Conservation (phyloP, 164 flowering plant genomes). For the Nelumbo lutea region DNA sequence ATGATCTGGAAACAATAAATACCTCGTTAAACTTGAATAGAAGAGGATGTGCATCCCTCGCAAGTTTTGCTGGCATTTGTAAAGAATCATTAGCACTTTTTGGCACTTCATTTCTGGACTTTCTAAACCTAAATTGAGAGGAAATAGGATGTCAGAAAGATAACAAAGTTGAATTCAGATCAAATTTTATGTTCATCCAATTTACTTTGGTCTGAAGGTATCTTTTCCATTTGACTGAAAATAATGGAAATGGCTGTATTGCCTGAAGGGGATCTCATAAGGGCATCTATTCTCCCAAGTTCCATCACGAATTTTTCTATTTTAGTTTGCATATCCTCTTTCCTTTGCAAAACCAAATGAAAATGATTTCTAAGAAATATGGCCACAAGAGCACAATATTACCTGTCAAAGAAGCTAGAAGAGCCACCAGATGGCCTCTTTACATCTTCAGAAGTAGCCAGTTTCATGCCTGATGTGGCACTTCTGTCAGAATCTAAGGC, state of each 20-base stretch:
- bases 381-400: constrained; percentile 3
- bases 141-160: not conserved
- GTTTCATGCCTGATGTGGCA: constrained; percentile 16
- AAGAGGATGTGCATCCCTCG: constrained; percentile 67
- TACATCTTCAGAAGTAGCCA: constrained; percentile 25
- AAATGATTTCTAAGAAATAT: not conserved
- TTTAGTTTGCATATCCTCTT: too few relatives aligned
- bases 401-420: constrained; percentile 80
- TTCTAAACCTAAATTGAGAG: constrained; percentile 56
- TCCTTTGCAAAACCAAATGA: too few relatives aligned
- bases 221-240: too few relatives aligned
- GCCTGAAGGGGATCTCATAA: too few relatives aligned
- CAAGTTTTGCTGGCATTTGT: constrained; percentile 36
- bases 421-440: constrained; percentile 43
- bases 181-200: too few relatives aligned
- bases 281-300: too few relatives aligned
- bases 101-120: constrained; percentile 36
- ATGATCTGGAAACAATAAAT: constrained; percentile 3
- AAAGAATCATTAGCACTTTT: constrained; percentile 21
- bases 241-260: too few relatives aligned
- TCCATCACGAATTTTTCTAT: too few relatives aligned
- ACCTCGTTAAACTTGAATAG: constrained; percentile 92
- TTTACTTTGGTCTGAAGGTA: too few relatives aligned
- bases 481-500: constrained; percentile 18
- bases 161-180: not conserved